Percentiles rank a stretch among this genome's conserved stretches.
Conservation (phyloP, 768 basidiomycete genomes). For the Amanita pseudoporphyria region DNA sequence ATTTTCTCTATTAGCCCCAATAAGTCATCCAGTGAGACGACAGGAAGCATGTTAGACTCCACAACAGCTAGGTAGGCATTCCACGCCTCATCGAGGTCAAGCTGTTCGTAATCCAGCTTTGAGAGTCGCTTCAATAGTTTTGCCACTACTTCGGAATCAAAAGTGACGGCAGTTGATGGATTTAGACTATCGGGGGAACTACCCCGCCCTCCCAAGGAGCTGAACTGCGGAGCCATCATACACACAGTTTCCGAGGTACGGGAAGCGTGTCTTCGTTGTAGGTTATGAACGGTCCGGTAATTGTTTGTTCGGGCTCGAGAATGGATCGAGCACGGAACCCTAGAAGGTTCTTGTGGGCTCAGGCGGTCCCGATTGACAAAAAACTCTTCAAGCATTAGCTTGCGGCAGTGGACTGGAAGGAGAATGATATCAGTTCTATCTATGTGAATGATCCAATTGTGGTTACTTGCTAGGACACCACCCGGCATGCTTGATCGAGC, state of each 20-base stretch:
- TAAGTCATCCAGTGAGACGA: not conserved
- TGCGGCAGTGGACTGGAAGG: slow-evolving; percentile 4
- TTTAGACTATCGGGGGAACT: slow-evolving; percentile 1
- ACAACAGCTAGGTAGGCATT: slow-evolving; percentile 21
- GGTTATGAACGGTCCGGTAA: slow-evolving; percentile 7
- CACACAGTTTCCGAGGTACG: slow-evolving; percentile 9
- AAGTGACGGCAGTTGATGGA: slow-evolving; percentile 2
- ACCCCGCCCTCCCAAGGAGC: not conserved
- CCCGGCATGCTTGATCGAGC: slow-evolving; percentile 31
- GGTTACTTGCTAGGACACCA: slow-evolving; percentile 39
- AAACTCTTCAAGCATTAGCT: slow-evolving; percentile 7
- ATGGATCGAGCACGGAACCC: not conserved
- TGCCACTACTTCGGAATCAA: not conserved
- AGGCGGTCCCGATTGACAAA: not conserved
- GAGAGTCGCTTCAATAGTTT: not conserved
- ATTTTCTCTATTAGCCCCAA: slow-evolving; percentile 3
- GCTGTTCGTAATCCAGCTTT: slow-evolving; percentile 8
- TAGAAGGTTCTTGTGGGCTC: not conserved
- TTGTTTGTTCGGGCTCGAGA: slow-evolving; percentile 9
- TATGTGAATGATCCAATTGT: not conserved
- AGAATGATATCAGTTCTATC: slow-evolving; percentile 1
- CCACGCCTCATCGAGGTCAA: slow-evolving; percentile 34
- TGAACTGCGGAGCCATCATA: slow-evolving; percentile 1
- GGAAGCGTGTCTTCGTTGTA: slow-evolving; percentile 20
- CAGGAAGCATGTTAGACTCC: slow-evolving; percentile 3